Evolutionary conservation across 768 basidiomycete species (phyloP).

Genomic region (Phylloporus sp.): DNA sequence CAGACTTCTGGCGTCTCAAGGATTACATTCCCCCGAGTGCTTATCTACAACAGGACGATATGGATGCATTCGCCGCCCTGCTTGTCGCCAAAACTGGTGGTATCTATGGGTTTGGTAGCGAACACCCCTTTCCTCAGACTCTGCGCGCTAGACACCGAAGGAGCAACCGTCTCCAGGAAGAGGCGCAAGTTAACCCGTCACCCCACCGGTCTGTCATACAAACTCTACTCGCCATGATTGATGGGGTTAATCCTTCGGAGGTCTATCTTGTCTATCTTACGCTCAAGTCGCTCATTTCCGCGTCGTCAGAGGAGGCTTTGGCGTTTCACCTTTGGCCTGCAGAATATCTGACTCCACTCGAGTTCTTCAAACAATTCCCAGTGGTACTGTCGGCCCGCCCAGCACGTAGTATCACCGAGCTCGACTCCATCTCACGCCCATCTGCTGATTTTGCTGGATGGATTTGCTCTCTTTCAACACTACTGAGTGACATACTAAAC

Average conservation of each 20-base stretch:
- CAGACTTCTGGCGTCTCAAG: conserved; percentile 83
- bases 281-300: conserved; percentile 53
- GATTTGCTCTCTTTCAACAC: conserved; percentile 53
- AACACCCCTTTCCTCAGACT: conserved; percentile 41
- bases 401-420: conserved; percentile 35
- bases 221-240: conserved; percentile 54
- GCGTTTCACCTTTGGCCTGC: conserved; percentile 31
- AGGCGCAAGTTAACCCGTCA: conserved; percentile 19
- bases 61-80: conserved; percentile 66
- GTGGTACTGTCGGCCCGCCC: conserved; percentile 32
- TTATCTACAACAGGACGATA: conserved; percentile 59
- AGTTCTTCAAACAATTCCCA: conserved; percentile 45
- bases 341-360: conserved; percentile 42
- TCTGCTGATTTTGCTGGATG: conserved; percentile 53
- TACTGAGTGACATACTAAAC: conserved; percentile 58
- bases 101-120: conserved; percentile 56
- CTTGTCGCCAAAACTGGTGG: conserved; percentile 54
- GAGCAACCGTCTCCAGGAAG: conserved; percentile 11
- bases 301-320: conserved; percentile 28
- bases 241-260: conserved; percentile 42
- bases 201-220: conserved; percentile 49
- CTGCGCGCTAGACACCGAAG: conserved; percentile 36
- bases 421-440: conserved; percentile 31
- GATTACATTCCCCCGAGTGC: conserved; percentile 57
- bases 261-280: conserved; percentile 60